phyloP scores from a whole-genome alignment of 164 flowering plant species.

The Aristolochia fimbriata region DNA sequence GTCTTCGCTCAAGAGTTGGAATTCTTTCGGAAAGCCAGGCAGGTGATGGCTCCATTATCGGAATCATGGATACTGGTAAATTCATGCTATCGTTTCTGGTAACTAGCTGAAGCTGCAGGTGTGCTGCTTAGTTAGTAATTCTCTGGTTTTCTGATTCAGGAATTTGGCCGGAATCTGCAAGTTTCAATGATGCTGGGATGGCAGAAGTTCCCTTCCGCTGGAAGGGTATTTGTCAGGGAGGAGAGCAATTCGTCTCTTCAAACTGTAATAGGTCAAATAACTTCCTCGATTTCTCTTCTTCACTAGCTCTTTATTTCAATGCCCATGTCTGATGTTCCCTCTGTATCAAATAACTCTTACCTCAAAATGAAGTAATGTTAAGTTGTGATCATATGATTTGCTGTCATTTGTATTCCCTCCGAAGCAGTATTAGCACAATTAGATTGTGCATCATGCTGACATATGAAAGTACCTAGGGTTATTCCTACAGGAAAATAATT shows the following conservation, averaged over 20 bases:
- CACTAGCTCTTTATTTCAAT: neutral
- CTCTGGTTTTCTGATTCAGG: slow-evolving; percentile 16
- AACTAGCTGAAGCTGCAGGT: neutral
- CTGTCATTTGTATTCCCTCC: no score
- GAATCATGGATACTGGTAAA: slow-evolving; percentile 40
- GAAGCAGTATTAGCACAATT: no score
- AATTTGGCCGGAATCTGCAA: slow-evolving; percentile 46
- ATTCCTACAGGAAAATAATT: slow-evolving; percentile 30
- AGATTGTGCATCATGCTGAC: no score
- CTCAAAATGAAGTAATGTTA: no score
- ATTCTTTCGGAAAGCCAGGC: slow-evolving; percentile 22
- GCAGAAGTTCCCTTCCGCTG: slow-evolving; percentile 27
- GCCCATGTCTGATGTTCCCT: no score
- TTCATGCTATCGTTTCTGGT: neutral
- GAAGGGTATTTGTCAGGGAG: slow-evolving; percentile 39
- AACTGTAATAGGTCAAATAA: slow-evolving; percentile 32
- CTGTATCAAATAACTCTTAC: no score
- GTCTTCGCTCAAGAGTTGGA: slow-evolving; percentile 7
- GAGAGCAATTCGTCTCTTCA: slow-evolving; percentile 27
- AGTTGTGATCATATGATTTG: no score
- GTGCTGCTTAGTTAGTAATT: neutral
- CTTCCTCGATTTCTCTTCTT: neutral
- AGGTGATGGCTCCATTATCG: slow-evolving; percentile 36
- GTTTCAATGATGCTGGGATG: slow-evolving; percentile 35
- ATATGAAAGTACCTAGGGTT: no score